Conservation (phyloP, 2,329 filamentous ascomycete genomes). For the Colletotrichum sp. region DNA sequence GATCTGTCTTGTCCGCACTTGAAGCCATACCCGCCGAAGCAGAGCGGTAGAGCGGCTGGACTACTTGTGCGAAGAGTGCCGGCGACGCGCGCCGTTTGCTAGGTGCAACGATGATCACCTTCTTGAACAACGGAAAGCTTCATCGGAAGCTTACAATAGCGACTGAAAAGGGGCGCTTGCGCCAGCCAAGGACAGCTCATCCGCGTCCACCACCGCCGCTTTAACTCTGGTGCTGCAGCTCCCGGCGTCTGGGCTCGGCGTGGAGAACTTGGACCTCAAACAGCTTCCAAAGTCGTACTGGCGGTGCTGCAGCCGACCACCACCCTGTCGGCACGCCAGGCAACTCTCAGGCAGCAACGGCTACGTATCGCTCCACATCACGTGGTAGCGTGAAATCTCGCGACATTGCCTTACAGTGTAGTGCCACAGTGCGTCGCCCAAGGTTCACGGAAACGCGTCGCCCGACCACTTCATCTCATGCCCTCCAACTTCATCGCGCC, state of each 20-base stretch:
- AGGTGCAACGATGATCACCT: neutral
- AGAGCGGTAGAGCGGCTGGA: neutral
- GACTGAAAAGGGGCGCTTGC: neutral
- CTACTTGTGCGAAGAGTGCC: neutral
- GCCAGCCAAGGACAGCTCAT: neutral
- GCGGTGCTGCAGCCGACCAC: neutral
- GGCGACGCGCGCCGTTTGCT: neutral
- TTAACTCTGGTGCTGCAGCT: neutral
- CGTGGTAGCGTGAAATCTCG: constrained; percentile 51
- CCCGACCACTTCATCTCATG: constrained; percentile 32
- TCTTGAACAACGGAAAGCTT: neutral
- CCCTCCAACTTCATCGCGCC: constrained; percentile 25
- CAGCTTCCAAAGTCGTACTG: neutral
- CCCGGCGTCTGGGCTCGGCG: neutral
- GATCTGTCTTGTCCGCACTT: neutral
- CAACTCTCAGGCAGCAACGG: constrained; percentile 14
- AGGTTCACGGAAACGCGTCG: constrained; percentile 45
- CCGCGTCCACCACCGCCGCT: neutral
- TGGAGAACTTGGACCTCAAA: neutral
- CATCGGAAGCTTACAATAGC: neutral
- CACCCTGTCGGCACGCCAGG: neutral
- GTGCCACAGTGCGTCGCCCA: constrained; percentile 25
- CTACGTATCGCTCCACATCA: constrained; percentile 30
- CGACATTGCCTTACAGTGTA: constrained; percentile 28
- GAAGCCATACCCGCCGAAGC: neutral